Base-by-base conservation (phyloP, 2,329 filamentous ascomycete species). In the Colletotrichum lentis region DNA sequence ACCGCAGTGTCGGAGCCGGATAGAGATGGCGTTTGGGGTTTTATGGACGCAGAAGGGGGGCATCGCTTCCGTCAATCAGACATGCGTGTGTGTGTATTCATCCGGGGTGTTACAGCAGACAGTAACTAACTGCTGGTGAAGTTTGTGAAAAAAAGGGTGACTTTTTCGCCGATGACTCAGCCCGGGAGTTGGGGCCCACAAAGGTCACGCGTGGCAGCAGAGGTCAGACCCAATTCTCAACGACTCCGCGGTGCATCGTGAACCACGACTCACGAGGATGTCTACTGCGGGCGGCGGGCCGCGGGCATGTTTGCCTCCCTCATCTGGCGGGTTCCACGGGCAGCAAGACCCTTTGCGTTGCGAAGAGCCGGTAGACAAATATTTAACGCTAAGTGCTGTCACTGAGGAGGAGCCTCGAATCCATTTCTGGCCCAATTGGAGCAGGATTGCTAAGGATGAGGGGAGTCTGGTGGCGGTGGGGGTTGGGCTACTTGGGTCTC, bases 331-430 rank as follows among this genome's bases (percentile, higher is more conserved):
- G 20, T 67, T 52, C 10, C 6, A 16, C 16, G n/a, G 27, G 41
- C 14, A 18, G 37, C 37, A 37, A 62, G 14, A 27, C 24, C 37
- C 24, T 50, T 10, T 18, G 59, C 52, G 62, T 56, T 61, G 61
- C 52, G 46, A 46, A 54, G 16, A 37, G n/a, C 47, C 55, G 55
- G 44, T 56, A 56, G 56, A 52, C 55, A 24, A 43, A 37, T 50
- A 52, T 37, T 61, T 11, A 43, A 59, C 61, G 61, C 61, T 47
- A 52, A 60, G 49, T 68, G 49, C 61, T 62, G 62, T 68, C 66
- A 60, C 62, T 44, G 39, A 55, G 41, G n/a, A 46, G 27, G 43
- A 31, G 24, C 37, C 31, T 43, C 50, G 46, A 57, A 47, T 22
- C 46, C n/a, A 39, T 44, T 44, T 37, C 37, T 18, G 22, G 16